Evolutionary conservation across 1,284 basidiomycete species (phyloP).

Genomic region (Rhodotorula sp.): DNA sequence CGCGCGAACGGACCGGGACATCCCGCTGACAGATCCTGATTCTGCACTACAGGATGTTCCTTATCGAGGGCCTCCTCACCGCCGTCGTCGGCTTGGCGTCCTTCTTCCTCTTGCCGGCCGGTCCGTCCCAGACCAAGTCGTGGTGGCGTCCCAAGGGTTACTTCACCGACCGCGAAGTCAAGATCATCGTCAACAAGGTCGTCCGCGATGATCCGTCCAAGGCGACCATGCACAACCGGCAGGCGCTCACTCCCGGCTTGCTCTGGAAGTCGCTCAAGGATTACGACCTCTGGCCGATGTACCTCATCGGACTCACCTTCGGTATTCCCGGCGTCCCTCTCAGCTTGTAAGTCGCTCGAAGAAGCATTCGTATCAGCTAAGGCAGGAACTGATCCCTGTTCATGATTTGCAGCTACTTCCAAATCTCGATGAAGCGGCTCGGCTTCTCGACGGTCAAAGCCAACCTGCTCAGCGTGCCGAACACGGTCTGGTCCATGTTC

Average conservation of each 20-base stretch:
- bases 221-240: conserved; percentile 53
- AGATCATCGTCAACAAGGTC: conserved; percentile 53
- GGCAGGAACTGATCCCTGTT: background rate
- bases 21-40: background rate
- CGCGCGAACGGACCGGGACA: conserved; percentile 4
- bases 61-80: conserved; percentile 24
- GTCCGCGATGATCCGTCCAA: conserved; percentile 53
- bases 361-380: background rate
- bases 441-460: conserved; percentile 50
- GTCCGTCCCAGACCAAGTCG: conserved; percentile 48
- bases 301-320: conserved; percentile 14
- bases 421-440: conserved; percentile 22
- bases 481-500: conserved; percentile 46
- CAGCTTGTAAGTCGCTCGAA: background rate
- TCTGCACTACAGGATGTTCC: conserved; percentile 23
- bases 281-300: conserved; percentile 46
- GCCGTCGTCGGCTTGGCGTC: conserved; percentile 46
- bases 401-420: conserved; percentile 9
- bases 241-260: conserved; percentile 41
- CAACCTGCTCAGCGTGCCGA: conserved; percentile 49
- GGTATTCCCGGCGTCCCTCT: background rate
- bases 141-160: conserved; percentile 47
- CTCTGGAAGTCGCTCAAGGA: conserved; percentile 47
- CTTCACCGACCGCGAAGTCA: conserved; percentile 53
- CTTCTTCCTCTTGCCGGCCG: conserved; percentile 44